Conservation (phyloP, 345 rosid species). For the Citrus cavaleriei region DNA sequence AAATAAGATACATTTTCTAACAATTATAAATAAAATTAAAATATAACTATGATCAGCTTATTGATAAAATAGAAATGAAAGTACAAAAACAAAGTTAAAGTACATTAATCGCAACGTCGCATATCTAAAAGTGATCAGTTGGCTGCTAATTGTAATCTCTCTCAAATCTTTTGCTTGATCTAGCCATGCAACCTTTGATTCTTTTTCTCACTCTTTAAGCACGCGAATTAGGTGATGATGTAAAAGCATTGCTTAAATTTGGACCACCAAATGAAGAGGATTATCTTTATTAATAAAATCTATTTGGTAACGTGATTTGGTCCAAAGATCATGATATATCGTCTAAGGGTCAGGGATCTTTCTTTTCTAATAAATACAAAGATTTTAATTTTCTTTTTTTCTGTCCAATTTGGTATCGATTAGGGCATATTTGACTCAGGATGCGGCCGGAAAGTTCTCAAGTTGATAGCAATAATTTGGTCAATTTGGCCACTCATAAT, state of each 20-base stretch:
- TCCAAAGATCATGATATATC: not conserved
- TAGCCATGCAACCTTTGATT: not conserved
- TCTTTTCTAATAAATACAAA: not conserved
- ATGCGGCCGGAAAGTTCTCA: not conserved
- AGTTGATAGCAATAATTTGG: not conserved
- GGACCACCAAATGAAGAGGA: not conserved
- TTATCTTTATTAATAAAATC: not conserved
- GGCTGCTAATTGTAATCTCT: not conserved
- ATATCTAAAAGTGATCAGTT: not conserved
- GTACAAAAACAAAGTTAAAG: not conserved
- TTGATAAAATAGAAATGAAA: not conserved
- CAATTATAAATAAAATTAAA: not conserved
- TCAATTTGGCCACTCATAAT: not conserved
- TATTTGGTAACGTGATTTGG: not conserved
- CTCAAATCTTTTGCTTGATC: not conserved
- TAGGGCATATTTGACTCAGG: not conserved
- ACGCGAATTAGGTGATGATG: not conserved
- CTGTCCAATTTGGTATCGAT: not conserved
- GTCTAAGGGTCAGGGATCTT: not conserved
- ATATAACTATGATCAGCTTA: not conserved
- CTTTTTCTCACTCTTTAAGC: not conserved
- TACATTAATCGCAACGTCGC: not conserved
- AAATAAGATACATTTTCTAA: too few species aligned
- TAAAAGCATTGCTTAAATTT: not conserved
- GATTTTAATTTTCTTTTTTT: not conserved